These are phyloP conservation scores for Beta macrorhiza DNA, from an alignment of 179 eudicot genomes.

Conservation along the genomic window DNA sequence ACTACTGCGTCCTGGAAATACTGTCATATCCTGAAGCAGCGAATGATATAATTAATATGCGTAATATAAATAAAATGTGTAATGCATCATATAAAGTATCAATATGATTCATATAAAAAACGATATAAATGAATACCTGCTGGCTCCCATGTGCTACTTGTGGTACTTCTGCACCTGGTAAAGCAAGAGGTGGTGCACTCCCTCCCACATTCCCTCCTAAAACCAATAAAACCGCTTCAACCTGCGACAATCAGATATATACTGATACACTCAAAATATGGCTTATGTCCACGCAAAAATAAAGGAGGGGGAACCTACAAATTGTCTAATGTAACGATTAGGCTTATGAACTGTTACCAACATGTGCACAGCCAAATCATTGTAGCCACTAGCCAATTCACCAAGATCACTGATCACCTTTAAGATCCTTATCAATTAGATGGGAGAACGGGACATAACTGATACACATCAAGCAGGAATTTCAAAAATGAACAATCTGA, in stretches of 20 bases:
- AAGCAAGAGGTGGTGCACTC: slow-evolving; percentile 38
- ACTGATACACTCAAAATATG: background rate
- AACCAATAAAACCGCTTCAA: slow-evolving; percentile 59
- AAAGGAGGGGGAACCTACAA: background rate
- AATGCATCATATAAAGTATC: background rate
- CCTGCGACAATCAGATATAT: slow-evolving; percentile 35
- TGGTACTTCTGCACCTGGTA: slow-evolving; percentile 43
- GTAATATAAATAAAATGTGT: background rate
- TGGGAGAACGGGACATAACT: background rate
- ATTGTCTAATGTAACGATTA: background rate
- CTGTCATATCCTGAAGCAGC: slow-evolving; percentile 34
- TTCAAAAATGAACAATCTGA: background rate
- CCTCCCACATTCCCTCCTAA: slow-evolving; percentile 60
- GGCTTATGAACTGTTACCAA: background rate
- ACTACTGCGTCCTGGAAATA: slow-evolving; percentile 39
- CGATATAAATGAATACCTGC: slow-evolving; percentile 34
- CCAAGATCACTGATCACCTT: background rate
- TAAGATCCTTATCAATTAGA: background rate
- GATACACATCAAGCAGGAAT: background rate
- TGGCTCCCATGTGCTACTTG: slow-evolving; percentile 40
- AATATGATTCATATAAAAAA: background rate
- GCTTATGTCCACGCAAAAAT: background rate
- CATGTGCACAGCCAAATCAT: background rate
- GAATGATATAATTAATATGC: background rate
- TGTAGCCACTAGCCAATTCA: background rate